A percentile compares a stretch with the other conserved stretches of the same genome.
Conservation (phyloP, 192 early-diverging fungal species). For the Coemansia sp. region DNA sequence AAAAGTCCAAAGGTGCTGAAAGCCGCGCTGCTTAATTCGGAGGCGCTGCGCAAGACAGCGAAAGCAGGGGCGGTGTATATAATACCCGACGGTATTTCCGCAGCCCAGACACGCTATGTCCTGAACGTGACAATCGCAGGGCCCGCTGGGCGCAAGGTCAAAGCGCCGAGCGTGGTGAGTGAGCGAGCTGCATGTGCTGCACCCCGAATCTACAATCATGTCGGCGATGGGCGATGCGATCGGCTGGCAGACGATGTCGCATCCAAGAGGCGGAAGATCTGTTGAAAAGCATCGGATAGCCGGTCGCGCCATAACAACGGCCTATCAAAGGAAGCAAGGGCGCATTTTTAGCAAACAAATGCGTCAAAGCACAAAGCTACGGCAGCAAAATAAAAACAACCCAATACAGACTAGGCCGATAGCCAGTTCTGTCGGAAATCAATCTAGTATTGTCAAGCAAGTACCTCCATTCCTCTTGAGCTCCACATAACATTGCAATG, state of each 20-base stretch:
- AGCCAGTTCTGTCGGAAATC: too few species aligned
- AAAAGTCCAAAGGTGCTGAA: conserved; percentile 51
- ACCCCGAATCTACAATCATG: conserved; percentile 28
- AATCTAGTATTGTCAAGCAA: too few species aligned
- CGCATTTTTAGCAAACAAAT: neutral
- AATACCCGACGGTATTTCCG: conserved; percentile 47
- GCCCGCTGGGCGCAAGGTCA: conserved; percentile 40
- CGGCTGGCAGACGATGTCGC: conserved; percentile 39
- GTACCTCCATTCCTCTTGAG: conserved; percentile 48
- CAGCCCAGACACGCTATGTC: conserved; percentile 49
- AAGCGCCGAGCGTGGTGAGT: conserved; percentile 45
- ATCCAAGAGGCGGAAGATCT: conserved; percentile 44
- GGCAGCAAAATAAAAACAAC: neutral
- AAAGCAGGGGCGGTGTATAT: conserved; percentile 49
- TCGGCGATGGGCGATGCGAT: conserved; percentile 30
- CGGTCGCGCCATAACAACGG: conserved; percentile 42
- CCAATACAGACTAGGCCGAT: too few species aligned
- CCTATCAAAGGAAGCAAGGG: conserved; percentile 9
- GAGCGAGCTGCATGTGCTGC: conserved; percentile 34
- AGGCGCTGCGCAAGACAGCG: conserved; percentile 47
- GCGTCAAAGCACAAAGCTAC: too few species aligned
- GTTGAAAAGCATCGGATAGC: conserved; percentile 48
- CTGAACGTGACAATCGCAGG: conserved; percentile 51
- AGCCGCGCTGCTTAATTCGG: conserved; percentile 46
- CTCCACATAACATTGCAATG: conserved; percentile 46